Evolutionary conservation across 192 early-diverging fungal species (phyloP), one percentile per base, ranked within the genome.

Genomic region (Diversispora eburnea): DNA sequence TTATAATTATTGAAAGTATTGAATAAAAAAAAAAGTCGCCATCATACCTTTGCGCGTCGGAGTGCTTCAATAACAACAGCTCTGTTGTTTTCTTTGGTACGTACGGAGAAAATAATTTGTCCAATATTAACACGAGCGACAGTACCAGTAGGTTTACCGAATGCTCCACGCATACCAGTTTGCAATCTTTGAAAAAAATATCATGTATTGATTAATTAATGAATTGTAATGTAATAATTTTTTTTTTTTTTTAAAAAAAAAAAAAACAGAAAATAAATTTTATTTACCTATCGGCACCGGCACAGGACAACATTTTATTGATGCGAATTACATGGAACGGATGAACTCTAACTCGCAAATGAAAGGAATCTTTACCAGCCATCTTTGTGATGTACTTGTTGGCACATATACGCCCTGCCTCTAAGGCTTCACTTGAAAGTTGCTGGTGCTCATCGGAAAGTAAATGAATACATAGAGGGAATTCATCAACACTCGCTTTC

Each of bases 301-400:
- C 97, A 83, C 97, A 99, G 70, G 95, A 97, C 84, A 98, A 88
- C 97, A 99, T 99, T 88, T 99, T 99, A 91, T 99, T 98, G 92
- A 99, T 99, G 74, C 97, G 94, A 77, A 94, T 85, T 39, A 99
- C 97, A 84, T 99, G 97, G 93, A 92, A 98, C 33, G 96, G 97
- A 83, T 98, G 97, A 72, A 99, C 94, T 78, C 97, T 91, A 74
- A 99, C 89, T 76, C 97, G 90, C 92, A 99, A 86, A 86, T 99
- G 97, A 95, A 98, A 99, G 56, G 95, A 94, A 79, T 98, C 97
- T 90, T 99, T 99, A 64, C 97, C 97, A 42, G 95, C 87, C 64
- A 82, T 82, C 90, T 99, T 99, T 84, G 91, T 85, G 75, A 99
- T 97, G 89, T 97, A 99, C 90, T 98, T 98, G 92, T 99, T 99